Evolutionary conservation across 129 eudicot species (phyloP).

Genomic region (Tagetes patula): DNA sequence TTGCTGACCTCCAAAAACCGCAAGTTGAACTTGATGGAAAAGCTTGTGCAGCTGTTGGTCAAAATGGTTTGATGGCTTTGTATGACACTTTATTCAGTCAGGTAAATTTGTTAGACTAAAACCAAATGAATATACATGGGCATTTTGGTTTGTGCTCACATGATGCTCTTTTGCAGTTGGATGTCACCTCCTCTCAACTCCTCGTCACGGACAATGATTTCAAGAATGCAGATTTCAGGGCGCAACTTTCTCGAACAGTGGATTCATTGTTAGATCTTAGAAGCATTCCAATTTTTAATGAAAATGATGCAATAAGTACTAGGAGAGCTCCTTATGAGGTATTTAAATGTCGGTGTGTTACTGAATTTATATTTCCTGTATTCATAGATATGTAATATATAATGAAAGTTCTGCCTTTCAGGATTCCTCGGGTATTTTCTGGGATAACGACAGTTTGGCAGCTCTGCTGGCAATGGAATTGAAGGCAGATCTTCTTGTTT

Average conservation of each 20-base stretch:
- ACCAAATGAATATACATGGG: neutral
- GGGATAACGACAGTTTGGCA: constrained; percentile 97
- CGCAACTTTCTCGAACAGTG: constrained; percentile 72
- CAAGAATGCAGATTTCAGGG: constrained; percentile 68
- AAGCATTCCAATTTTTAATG: constrained; percentile 81
- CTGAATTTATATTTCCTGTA: neutral
- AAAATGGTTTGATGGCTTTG: constrained; percentile 91
- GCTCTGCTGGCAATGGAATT: constrained; percentile 82
- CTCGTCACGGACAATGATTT: constrained; percentile 94
- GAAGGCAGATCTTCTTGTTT: constrained; percentile 79
- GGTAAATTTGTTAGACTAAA: constrained; percentile 37
- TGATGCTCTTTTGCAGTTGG: constrained; percentile 58
- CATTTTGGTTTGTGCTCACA: constrained; percentile 23
- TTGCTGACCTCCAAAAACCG: constrained; percentile 94
- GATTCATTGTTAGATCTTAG: constrained; percentile 58
- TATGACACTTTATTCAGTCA: constrained; percentile 87
- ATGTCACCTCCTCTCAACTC: constrained; percentile 84
- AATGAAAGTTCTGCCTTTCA: constrained; percentile 34
- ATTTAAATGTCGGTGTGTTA: constrained; percentile 6
- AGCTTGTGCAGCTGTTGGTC: constrained; percentile 99
- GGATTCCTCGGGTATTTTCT: constrained; percentile 92
- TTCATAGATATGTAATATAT: constrained; percentile 21
- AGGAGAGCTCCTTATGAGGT: constrained; percentile 97
- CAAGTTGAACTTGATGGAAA: constrained; percentile 93
- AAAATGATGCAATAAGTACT: constrained; percentile 93